A percentile compares a stretch with the other conserved stretches of the same genome.
These are phyloP conservation scores for Porogramme epimiltina DNA, from an alignment of 1,284 basidiomycete species.

Conservation along the genomic window DNA sequence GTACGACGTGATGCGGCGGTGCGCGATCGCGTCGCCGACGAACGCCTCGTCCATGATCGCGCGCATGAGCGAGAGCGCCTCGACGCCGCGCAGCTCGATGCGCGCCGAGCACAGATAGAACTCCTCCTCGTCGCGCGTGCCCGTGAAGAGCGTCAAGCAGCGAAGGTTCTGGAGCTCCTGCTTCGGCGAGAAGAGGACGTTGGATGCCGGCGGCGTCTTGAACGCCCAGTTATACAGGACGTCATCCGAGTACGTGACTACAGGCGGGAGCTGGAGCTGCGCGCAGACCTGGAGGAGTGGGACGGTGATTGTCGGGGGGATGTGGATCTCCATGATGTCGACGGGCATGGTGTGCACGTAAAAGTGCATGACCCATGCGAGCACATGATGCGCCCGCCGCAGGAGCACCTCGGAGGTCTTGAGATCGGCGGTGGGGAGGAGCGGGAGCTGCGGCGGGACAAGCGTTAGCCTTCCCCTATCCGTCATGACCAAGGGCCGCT, in stretches of 20 bases:
- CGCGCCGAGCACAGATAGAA: slow-evolving; percentile 90
- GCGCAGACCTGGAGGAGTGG: slow-evolving; percentile 80
- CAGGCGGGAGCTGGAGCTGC: slow-evolving; percentile 83
- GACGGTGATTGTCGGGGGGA: slow-evolving; percentile 76
- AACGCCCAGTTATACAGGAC: slow-evolving; percentile 92
- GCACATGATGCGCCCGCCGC: slow-evolving; percentile 83
- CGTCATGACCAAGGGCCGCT: not conserved
- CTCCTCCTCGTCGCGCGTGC: slow-evolving; percentile 82
- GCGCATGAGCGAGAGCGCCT: slow-evolving; percentile 86
- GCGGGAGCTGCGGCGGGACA: slow-evolving; percentile 39
- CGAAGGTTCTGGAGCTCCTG: slow-evolving; percentile 56
- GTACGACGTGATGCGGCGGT: slow-evolving; percentile 74
- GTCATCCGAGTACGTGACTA: slow-evolving; percentile 92
- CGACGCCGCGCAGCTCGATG: slow-evolving; percentile 91
- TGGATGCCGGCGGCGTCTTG: slow-evolving; percentile 31
- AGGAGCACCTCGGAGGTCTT: slow-evolving; percentile 64
- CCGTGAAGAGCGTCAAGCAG: slow-evolving; percentile 77
- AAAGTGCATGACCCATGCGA: slow-evolving; percentile 86
- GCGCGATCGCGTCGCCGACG: slow-evolving; percentile 80
- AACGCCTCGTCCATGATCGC: slow-evolving; percentile 91
- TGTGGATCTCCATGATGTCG: slow-evolving; percentile 47
- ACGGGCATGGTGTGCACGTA: slow-evolving; percentile 83
- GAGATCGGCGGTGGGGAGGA: slow-evolving; percentile 53
- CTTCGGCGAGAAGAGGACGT: slow-evolving; percentile 29
- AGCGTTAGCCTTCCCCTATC: not conserved